Evolutionary conservation across 2,329 filamentous ascomycete species (phyloP), one percentile per base, ranked within the genome.

Genomic region (Cladosporium sp.): DNA sequence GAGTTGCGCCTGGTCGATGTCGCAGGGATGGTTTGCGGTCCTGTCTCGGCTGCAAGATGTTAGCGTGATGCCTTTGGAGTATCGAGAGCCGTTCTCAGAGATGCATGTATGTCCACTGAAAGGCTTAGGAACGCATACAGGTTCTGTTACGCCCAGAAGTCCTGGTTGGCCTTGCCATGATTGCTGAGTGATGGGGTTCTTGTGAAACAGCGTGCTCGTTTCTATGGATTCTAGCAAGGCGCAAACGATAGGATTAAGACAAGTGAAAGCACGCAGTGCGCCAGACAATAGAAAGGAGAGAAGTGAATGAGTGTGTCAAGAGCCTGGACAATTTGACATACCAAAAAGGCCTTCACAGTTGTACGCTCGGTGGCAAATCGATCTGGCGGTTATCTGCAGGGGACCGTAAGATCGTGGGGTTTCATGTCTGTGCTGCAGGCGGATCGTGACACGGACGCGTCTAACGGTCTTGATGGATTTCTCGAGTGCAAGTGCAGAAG

Each of bases 371-470:
- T 48, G 45, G 45, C 45, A n/a, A 48, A 48, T 40, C 36, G 27
- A 40, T 40, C 15, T 20, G 35, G 43, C 43, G 43, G 35, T 18
- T 47, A 38, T 46, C 43, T 48, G 36, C 45, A 48, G 45, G 45
- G 43, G 43, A 38, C 38, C 36, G 33, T 25, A n/a, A n/a, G 45
- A 48, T 48, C 45, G 45, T 36, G 45, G 45, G 45, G 45, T 48
- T 30, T 40, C 38, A 16, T 32, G 33, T 20, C 33, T 27, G 43
- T 19, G 16, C 13, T 16, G 16, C 33, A 19, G 33, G 22, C 19
- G 22, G 22, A 27, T 27, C 43, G 43, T 46, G 43, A 47, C 43
- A 47, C 43, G 43, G 35, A 47, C 43, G 43, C 35, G 43, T 47
- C 43, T 29, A 47, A 47, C 43, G 43, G 20, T 35, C 11, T 27